Percentiles rank a stretch among this genome's conserved stretches.
These are phyloP conservation scores for Starmerella stellata DNA, from an alignment of 805 yeast genomes.

Conservation along the genomic window DNA sequence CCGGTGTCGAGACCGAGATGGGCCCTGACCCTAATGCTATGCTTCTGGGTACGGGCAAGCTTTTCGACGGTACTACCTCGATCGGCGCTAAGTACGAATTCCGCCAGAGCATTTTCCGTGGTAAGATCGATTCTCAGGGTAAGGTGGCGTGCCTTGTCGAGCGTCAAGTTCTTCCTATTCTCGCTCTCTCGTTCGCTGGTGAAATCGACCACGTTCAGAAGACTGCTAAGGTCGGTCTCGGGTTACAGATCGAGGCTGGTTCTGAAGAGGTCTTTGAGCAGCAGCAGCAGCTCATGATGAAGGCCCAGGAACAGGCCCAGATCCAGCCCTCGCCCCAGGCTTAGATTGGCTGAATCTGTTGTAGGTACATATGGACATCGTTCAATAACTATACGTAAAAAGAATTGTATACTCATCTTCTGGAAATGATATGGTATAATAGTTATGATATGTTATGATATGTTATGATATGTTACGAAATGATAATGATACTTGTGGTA, in stretches of 20 bases:
- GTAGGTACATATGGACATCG: too few relatives aligned
- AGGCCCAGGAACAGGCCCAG: constrained; percentile 13
- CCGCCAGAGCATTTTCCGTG: constrained; percentile 89
- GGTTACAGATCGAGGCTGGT: constrained; percentile 90
- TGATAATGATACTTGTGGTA: too few relatives aligned
- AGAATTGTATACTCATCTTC: too few relatives aligned
- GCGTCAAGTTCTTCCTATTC: constrained; percentile 81
- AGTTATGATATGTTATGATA: too few relatives aligned
- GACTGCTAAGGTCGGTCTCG: constrained; percentile 73
- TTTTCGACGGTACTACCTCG: constrained; percentile 79
- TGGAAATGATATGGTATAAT: too few relatives aligned
- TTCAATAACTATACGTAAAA: too few relatives aligned
- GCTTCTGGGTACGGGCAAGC: constrained; percentile 65
- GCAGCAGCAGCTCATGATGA: constrained; percentile 20
- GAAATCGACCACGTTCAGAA: constrained; percentile 76
- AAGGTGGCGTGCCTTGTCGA: constrained; percentile 81
- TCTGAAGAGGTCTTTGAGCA: constrained; percentile 68
- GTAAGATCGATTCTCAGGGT: constrained; percentile 81
- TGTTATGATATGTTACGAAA: too few relatives aligned
- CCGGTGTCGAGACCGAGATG: constrained; percentile 62
- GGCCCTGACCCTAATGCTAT: constrained; percentile 47
- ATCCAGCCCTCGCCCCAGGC: constrained; percentile 2
- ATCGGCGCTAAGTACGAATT: constrained; percentile 95
- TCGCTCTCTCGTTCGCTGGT: constrained; percentile 73
- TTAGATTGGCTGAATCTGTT: too few relatives aligned